These are phyloP conservation scores for Blastobotrys malaysiensis DNA, from an alignment of 1,139 yeast species.

Conservation along the genomic window DNA sequence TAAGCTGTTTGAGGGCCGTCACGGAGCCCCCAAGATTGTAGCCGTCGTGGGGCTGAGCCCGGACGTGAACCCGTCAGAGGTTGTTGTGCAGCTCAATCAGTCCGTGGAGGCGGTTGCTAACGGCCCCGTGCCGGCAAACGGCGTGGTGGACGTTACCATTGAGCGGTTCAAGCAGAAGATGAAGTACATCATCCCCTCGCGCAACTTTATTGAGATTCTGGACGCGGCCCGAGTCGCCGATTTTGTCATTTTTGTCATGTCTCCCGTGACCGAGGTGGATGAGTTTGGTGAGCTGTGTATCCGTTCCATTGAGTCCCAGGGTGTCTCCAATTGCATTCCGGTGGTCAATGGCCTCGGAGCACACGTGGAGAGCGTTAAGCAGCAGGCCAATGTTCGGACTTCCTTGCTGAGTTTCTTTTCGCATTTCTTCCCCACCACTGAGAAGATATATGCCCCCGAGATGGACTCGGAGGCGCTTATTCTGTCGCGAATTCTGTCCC, in stretches of 20 bases:
- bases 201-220: slow-evolving; percentile 59
- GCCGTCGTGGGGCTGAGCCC: slow-evolving; percentile 74
- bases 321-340: slow-evolving; percentile 78
- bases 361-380: slow-evolving; percentile 66
- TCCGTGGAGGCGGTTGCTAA: slow-evolving; percentile 24
- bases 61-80: slow-evolving; percentile 57
- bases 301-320: slow-evolving; percentile 86
- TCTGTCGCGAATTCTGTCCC: slow-evolving; percentile 71
- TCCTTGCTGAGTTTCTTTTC: slow-evolving; percentile 77
- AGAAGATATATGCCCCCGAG: slow-evolving; percentile 70
- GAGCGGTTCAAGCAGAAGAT: slow-evolving; percentile 69
- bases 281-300: slow-evolving; percentile 82
- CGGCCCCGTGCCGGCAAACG: slow-evolving; percentile 33
- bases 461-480: slow-evolving; percentile 60
- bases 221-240: slow-evolving; percentile 91
- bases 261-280: slow-evolving; percentile 81
- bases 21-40: slow-evolving; percentile 78
- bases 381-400: slow-evolving; percentile 70
- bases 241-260: slow-evolving; percentile 77
- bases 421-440: slow-evolving; percentile 88
- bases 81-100: slow-evolving; percentile 43
- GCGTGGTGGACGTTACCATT: slow-evolving; percentile 36
- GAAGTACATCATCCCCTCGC: slow-evolving; percentile 70
- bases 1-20: slow-evolving; percentile 70
- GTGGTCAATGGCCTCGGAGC: slow-evolving; percentile 66